Conservation (phyloP, 2,329 filamentous ascomycete genomes). For the Penicillium aurantiogriseum region DNA sequence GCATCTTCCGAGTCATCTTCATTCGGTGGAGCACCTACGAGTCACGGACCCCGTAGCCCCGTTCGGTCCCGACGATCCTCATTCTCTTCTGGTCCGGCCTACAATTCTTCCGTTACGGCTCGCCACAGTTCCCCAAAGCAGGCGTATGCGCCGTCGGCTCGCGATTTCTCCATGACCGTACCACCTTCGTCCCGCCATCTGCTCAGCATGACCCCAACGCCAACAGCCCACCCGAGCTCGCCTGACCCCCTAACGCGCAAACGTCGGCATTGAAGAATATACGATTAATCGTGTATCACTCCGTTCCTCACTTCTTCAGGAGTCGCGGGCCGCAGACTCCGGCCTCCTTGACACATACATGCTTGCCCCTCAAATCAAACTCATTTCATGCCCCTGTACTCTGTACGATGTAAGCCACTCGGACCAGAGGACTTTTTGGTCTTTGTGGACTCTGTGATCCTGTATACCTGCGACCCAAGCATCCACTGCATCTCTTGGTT, state of each 20-base stretch:
- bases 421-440: background rate
- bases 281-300: background rate
- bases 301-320: background rate
- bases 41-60: slow-evolving; percentile 11
- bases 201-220: slow-evolving; percentile 27
- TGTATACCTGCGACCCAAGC: background rate
- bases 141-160: slow-evolving; percentile 11
- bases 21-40: background rate
- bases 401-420: background rate
- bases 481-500: background rate
- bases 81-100: slow-evolving; percentile 16
- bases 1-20: slow-evolving; percentile 15
- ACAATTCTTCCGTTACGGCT: slow-evolving; percentile 4
- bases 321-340: background rate
- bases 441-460: background rate
- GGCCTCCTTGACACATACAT: background rate
- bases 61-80: slow-evolving; percentile 24
- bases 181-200: slow-evolving; percentile 24
- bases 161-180: slow-evolving; percentile 23
- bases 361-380: background rate
- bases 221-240: slow-evolving; percentile 16
- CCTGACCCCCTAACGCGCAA: slow-evolving; percentile 16
- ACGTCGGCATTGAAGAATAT: slow-evolving; percentile 5
- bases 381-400: background rate
- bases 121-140: slow-evolving; percentile 16